These are phyloP conservation scores for Gloeostereum incarnatum DNA, from an alignment of 768 basidiomycete species.

Conservation along the genomic window DNA sequence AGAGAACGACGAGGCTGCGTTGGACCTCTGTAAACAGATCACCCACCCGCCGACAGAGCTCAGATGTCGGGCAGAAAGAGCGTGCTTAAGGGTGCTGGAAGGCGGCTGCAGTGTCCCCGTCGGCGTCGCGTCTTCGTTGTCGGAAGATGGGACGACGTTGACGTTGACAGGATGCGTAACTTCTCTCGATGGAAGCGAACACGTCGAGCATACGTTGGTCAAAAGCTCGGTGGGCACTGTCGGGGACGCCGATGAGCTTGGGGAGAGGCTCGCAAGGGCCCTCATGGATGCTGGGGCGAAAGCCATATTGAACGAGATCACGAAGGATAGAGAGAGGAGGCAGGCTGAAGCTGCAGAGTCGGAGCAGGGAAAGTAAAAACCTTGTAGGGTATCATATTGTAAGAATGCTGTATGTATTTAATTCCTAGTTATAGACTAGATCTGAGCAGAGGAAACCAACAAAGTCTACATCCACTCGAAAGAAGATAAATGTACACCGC, in stretches of 20 bases:
- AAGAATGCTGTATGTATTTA: not conserved
- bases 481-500: no score
- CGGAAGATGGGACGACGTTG: constrained; percentile 30
- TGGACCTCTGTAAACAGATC: constrained; percentile 54
- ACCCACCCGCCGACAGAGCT: constrained; percentile 75
- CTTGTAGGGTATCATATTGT: not conserved
- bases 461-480: constrained; percentile 1
- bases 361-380: constrained; percentile 14
- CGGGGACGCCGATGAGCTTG: constrained; percentile 61
- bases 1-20: constrained; percentile 47
- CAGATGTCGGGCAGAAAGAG: constrained; percentile 77
- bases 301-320: constrained; percentile 78
- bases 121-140: constrained; percentile 56
- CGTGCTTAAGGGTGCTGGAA: constrained; percentile 81
- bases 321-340: constrained; percentile 46
- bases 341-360: constrained; percentile 28
- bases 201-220: constrained; percentile 58
- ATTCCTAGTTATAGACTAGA: not conserved
- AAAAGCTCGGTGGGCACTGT: constrained; percentile 38
- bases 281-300: constrained; percentile 67
- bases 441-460: constrained; percentile 5
- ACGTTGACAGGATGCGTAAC: constrained; percentile 79
- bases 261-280: constrained; percentile 51
- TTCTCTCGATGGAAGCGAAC: constrained; percentile 59
- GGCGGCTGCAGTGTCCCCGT: constrained; percentile 98